Base-by-base conservation (phyloP, 2,329 filamentous ascomycete genomes). In the Colletotrichum lupini region DNA sequence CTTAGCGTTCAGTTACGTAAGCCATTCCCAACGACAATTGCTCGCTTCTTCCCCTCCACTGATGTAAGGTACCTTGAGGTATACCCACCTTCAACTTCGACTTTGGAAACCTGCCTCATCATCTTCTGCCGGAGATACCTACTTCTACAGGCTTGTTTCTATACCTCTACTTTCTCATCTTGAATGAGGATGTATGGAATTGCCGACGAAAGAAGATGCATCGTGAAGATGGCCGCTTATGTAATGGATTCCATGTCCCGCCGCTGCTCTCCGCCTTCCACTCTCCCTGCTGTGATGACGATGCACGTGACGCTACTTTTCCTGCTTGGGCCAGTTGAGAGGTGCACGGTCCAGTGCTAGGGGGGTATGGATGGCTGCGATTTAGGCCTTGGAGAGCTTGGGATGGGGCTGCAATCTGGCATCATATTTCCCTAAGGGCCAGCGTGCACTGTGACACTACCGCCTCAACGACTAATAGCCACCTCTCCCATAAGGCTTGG, bases 321-420 rank as follows among this genome's bases (percentile, higher is more conserved):
- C 26, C 24, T 46, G 19, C 19, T 49, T 11, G 19, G n/a, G 53
- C 53, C 24, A 22, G n/a, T 32, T 49, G 66, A 12, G 59, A 49
- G 30, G 66, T 56, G 71, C 71, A 73, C 71, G 71, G 71, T 66
- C 71, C 71, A 35, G 9, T 55, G 30, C 46, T 64, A 61, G 46
- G 66, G 60, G 66, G 60, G 28, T 30, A 42, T 72, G 68, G 58
- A 59, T 56, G 55, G 35, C 32, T 26, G 52, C 55, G 30, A 42
- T 30, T 56, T 72, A 28, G 61, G 61, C 59, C 67, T 60, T 65
- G 49, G 70, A 60, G 65, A 73, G 67, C 65, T 56, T 74, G 73
- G 68, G 62, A 70, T 73, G 74, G 72, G 74, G 74, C 59, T 75
- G 73, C 74, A 75, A 75, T 75, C 74, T 75, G 74, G 74, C 74